phyloP scores from a whole-genome alignment of 257 asterid species.

The Solanum dulcamara region DNA sequence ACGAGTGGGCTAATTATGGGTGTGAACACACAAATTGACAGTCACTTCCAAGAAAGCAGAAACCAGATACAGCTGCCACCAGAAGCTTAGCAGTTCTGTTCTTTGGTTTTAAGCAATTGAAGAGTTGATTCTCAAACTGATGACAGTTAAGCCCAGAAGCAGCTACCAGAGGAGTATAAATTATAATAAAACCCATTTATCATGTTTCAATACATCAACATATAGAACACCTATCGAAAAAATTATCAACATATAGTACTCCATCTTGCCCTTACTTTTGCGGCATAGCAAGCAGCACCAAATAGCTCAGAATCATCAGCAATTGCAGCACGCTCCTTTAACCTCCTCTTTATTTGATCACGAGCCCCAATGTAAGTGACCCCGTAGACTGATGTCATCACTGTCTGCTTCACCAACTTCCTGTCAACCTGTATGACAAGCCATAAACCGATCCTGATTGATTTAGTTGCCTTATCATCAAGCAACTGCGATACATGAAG shows the following conservation, averaged over 20 bases:
- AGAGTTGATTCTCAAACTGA: not conserved
- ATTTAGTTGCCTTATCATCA: not conserved
- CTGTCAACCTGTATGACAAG: constrained; percentile 68
- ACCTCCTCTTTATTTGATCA: constrained; percentile 82
- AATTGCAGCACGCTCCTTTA: constrained; percentile 73
- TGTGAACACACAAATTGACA: not conserved
- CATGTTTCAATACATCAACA: not conserved
- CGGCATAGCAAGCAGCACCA: constrained; percentile 89
- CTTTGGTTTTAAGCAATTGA: not conserved
- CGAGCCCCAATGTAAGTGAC: constrained; percentile 98
- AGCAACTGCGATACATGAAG: not conserved
- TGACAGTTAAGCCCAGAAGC: not conserved
- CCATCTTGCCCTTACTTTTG: constrained; percentile 51
- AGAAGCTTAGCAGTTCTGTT: not conserved
- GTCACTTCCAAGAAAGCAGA: not conserved
- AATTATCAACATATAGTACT: not conserved
- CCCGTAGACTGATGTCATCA: constrained; percentile 99
- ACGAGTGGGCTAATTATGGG: not conserved
- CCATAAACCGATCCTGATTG: not conserved
- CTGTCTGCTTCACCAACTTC: constrained; percentile 96
- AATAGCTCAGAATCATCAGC: constrained; percentile 59
- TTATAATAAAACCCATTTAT: not conserved
- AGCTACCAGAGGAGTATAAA: not conserved
- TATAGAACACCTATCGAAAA: not conserved
- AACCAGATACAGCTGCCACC: not conserved